phyloP scores from a whole-genome alignment of 805 yeast genomes.

The Saccharomycopsis lassenensis region DNA sequence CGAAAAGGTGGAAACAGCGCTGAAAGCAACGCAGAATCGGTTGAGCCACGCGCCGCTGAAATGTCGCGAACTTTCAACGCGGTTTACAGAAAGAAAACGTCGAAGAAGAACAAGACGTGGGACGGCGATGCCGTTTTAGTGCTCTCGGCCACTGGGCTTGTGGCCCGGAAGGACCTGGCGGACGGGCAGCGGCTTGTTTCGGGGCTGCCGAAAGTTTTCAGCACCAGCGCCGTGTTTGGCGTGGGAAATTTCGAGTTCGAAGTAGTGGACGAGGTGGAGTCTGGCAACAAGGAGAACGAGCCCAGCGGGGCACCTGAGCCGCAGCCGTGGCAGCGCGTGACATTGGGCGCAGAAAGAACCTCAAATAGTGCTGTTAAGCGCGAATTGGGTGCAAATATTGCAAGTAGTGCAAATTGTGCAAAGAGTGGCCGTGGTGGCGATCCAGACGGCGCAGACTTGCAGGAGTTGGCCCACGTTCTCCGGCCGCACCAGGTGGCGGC shows the following conservation, averaged over 20 bases:
- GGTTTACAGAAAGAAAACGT: conserved; percentile 61
- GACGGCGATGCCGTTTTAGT: conserved; percentile 69
- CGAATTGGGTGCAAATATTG: too few species aligned
- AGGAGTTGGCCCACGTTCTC: too few species aligned
- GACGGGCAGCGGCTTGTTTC: too few species aligned
- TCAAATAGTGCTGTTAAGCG: too few species aligned
- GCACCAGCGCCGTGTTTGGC: conserved; percentile 22
- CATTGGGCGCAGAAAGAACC: too few species aligned
- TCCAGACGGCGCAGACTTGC: too few species aligned
- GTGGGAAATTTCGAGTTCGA: conserved; percentile 56
- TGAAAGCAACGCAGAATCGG: not conserved
- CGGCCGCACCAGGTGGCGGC: conserved; percentile 86
- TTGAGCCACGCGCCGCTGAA: not conserved
- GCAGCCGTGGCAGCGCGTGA: too few species aligned
- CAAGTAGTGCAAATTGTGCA: too few species aligned
- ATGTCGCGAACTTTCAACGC: conserved; percentile 27
- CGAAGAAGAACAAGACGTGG: conserved; percentile 86
- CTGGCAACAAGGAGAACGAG: not conserved
- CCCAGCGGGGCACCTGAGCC: too few species aligned
- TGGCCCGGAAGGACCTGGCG: too few species aligned
- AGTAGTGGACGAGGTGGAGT: conserved; percentile 36
- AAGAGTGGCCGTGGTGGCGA: too few species aligned
- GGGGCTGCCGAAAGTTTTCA: conserved; percentile 4
- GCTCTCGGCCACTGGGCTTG: too few species aligned
- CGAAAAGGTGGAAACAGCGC: conserved; percentile 2